Percentiles rank a stretch among this genome's conserved stretches.
phyloP scores from a whole-genome alignment of 345 rosid genomes.

The Odontarrhena argentea region DNA sequence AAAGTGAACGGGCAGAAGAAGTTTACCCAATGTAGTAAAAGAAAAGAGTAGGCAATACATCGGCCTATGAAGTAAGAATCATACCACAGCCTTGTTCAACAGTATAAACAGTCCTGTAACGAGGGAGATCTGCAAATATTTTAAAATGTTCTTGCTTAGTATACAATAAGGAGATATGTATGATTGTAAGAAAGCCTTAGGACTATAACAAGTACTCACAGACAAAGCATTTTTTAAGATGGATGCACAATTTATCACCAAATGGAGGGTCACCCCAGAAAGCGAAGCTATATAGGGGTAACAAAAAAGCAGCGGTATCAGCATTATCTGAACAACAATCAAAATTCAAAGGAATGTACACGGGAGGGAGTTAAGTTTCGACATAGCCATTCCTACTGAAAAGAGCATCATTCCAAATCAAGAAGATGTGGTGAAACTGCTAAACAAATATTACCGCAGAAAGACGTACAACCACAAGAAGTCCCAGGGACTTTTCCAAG shows the following conservation, averaged over 20 bases:
- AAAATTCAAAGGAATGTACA: not conserved
- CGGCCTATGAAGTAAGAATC: constrained; percentile 6
- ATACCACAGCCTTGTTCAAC: constrained; percentile 36
- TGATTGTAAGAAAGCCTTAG: not conserved
- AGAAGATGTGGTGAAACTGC: not conserved
- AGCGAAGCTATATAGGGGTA: constrained; percentile 38
- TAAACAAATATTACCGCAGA: constrained; percentile 28
- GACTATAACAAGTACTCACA: constrained; percentile 19
- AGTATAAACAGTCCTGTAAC: constrained; percentile 33
- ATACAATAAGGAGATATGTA: not conserved
- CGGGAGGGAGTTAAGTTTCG: no score
- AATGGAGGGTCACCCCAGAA: constrained; percentile 24
- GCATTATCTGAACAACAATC: constrained; percentile 11
- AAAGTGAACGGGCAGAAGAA: not conserved
- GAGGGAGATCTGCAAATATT: constrained; percentile 19
- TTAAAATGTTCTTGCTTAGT: constrained; percentile 3
- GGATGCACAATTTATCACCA: constrained; percentile 29
- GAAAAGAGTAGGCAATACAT: not conserved
- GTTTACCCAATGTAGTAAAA: not conserved
- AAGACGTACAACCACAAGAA: constrained; percentile 23
- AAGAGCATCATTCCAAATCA: not conserved
- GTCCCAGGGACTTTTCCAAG: constrained; percentile 15
- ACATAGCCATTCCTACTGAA: not conserved
- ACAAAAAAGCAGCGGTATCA: constrained; percentile 36
- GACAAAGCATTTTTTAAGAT: constrained; percentile 28